phyloP scores from a whole-genome alignment of 768 basidiomycete species.

The Podaxis sp. region DNA sequence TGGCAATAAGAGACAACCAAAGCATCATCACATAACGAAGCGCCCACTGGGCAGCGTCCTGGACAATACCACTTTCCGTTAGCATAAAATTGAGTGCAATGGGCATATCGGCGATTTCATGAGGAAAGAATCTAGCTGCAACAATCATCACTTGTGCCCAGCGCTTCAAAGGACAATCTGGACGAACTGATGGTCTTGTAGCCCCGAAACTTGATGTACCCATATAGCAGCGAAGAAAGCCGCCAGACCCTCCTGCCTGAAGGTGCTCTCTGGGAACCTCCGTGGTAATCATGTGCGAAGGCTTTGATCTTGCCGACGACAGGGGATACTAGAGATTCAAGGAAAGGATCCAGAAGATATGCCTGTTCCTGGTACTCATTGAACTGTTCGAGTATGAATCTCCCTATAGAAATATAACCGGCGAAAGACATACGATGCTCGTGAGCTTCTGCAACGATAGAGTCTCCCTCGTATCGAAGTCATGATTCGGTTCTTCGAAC shows the following conservation, averaged over 20 bases:
- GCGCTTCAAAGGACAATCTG: conserved; percentile 6
- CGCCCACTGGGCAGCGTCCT: conserved; percentile 62
- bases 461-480: conserved; percentile 44
- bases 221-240: conserved; percentile 67
- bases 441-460: conserved; percentile 41
- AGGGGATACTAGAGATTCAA: conserved; percentile 78
- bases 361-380: conserved; percentile 91
- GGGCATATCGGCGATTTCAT: conserved; percentile 80
- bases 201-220: conserved; percentile 84
- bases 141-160: conserved; percentile 6
- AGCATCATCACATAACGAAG: conserved; percentile 81
- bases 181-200: conserved; percentile 82
- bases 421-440: conserved; percentile 47
- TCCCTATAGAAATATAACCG: not conserved
- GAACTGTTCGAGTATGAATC: conserved; percentile 47
- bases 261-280: conserved; percentile 26
- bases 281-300: conserved; percentile 45
- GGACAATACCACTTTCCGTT: conserved; percentile 40
- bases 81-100: conserved; percentile 70
- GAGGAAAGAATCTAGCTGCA: conserved; percentile 91
- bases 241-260: conserved; percentile 45
- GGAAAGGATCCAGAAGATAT: conserved; percentile 86
- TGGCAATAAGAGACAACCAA: conserved; percentile 94
- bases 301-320: conserved; percentile 63
- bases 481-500: conserved; percentile 38